Evolutionary conservation across 1,284 basidiomycete genomes (phyloP), one percentile per base, ranked within the genome.

Genomic region (Caloboletus inedulis): DNA sequence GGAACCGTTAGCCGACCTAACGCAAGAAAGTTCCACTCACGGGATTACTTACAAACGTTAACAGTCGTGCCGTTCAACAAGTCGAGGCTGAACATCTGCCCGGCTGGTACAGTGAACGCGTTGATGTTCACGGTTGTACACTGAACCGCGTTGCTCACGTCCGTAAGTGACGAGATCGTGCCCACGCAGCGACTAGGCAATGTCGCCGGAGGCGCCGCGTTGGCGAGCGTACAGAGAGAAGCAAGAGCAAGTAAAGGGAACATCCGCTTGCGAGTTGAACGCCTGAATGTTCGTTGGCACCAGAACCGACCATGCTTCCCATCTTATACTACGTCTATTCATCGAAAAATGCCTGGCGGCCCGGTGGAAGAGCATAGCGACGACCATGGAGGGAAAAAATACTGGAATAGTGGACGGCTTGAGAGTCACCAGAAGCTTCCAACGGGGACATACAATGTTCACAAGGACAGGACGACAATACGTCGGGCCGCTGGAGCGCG

Each of bases 51-150:
- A 69, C 65, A 40, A 23, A 67, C 42, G 4, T 70, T 78, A 45
- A 80, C 79, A 3, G 69, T 77, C 0, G 77, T 73, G 3, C 74
- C 73, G 16, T 62, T 57, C 47, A 71, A 46, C 37, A 80, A 62
- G 31, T 62, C 49, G 23, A 81, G 68, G 4, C 60, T 64, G 41
- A 80, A 69, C 0, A 66, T 72, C 58, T 72, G 31, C 7, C 75
- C 78, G 40, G 68, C 70, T n/a, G 78, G 74, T 19, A 79, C 78
- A 3, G 70, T 75, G 55, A 74, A 71, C 12, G 50, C 41, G 25
- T 70, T 53, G 55, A 74, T 72, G 54, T 72, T 70, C 49, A 74
- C 63, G 2, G 64, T 73, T n/a, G 53, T 60, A 45, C 71, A 72
- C 53, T 61, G 39, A 35, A 69, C 60, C 7, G 71, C 71, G 45